Evolutionary conservation across 139 green algal species (phyloP).

Genomic region (Monoraphidium neglectum): DNA sequence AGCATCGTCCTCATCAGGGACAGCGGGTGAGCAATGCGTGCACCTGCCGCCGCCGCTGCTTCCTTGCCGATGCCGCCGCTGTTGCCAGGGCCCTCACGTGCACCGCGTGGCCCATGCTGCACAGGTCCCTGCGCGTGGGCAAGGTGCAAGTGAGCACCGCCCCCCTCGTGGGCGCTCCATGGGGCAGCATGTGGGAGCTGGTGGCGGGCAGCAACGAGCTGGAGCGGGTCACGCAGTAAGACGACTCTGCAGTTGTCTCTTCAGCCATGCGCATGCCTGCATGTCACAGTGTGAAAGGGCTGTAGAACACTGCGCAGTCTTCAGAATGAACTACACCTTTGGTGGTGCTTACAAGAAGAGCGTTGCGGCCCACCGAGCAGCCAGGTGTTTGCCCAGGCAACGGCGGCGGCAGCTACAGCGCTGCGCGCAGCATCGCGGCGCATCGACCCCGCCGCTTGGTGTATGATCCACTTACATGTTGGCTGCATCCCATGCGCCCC

Average conservation of each 20-base stretch:
- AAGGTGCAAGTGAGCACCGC: constrained; percentile 16
- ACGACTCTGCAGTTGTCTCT: too few species aligned
- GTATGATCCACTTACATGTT: not conserved
- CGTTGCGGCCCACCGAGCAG: too few species aligned
- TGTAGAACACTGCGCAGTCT: not conserved
- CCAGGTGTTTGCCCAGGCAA: not conserved
- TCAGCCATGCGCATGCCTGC: not conserved
- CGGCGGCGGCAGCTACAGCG: not conserved
- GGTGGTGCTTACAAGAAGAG: too few species aligned
- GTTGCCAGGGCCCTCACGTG: not conserved
- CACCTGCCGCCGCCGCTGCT: not conserved
- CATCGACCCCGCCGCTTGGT: not conserved
- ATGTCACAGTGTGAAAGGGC: too few species aligned
- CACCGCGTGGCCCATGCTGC: not conserved
- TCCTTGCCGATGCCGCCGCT: not conserved
- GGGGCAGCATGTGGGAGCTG: constrained; percentile 29
- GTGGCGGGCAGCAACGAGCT: constrained; percentile 35
- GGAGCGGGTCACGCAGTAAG: constrained; percentile 34
- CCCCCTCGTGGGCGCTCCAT: constrained; percentile 16
- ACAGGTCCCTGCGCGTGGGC: constrained; percentile 19
- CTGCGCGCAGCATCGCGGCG: not conserved
- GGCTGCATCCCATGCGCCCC: not conserved
- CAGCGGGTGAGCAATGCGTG: constrained; percentile 31
- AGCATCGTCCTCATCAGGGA: constrained; percentile 29
- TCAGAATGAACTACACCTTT: not conserved